Base-by-base conservation (phyloP, 495 filamentous ascomycete genomes). In the Cenococcum geophilum region DNA sequence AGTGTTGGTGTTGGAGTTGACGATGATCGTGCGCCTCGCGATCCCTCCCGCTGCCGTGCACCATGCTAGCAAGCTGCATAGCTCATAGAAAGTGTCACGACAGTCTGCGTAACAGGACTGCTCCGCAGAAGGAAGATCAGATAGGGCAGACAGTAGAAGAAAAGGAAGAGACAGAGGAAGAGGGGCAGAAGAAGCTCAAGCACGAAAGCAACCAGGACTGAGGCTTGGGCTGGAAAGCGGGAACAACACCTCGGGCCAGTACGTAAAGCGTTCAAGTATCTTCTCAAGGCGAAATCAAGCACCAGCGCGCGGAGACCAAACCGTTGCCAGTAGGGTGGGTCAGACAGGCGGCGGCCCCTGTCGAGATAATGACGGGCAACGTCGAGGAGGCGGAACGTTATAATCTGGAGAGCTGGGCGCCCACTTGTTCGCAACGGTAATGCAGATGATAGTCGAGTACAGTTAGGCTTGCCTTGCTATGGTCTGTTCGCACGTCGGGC, bases 11-110 rank as follows among this genome's bases (percentile, higher is more conserved):
- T 11, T 64, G 66, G 14, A 55, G 65, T 40, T 47, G 55, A 42
- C 47, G 61, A 60, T 62, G 67, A 37, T 60, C 58, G 57, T 60
- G 57, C 59, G 35, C 61, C 57, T 68, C 63, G 59, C 59, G 68
- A 45, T 70, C 66, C 59, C 66, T 61, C 62, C 66, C 66, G 57
- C 62, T 68, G 60, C 58, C 59, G 66, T 71, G 68, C 51, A 71
- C 68, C 68, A 71, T 71, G 45, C 63, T 71, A 57, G 68, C 62
- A 64, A 71, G 60, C 56, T 71, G 68, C 68, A 71, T 71, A 35
- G 53, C 65, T 60, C 68, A 65, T 70, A 25, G 56, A 68, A 12
- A 51, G 16, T 51, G 63, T 54, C 55, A 66, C 66, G 47, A 51
- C 59, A 62, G 56, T 21, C 36, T 60, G 52, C 57, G 64, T 60